Conservation (phyloP, 2,329 filamentous ascomycete genomes). For the Aureobasidium namibiae region DNA sequence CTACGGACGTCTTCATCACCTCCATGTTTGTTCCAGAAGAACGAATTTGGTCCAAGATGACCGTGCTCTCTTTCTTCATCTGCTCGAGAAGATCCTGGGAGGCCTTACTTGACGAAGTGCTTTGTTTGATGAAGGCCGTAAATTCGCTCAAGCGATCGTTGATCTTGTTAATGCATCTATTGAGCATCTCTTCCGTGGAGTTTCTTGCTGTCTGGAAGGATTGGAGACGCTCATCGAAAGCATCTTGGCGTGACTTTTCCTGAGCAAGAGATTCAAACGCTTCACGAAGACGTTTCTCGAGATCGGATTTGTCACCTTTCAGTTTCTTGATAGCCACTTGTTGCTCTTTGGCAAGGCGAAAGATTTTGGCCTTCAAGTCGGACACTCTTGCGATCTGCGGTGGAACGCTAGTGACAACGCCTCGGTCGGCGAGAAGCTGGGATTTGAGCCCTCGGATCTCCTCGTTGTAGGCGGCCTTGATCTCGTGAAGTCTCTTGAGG, state of each 20-base stretch:
- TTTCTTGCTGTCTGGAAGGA: neutral
- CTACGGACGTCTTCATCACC: neutral
- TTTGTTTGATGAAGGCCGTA: neutral
- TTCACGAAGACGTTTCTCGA: neutral
- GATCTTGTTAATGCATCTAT: neutral
- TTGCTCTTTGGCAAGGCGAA: neutral
- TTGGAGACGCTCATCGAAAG: neutral
- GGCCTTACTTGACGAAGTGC: neutral
- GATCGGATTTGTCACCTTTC: neutral
- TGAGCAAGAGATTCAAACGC: neutral
- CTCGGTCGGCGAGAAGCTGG: neutral
- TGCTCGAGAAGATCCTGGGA: neutral
- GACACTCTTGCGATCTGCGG: neutral
- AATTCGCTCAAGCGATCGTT: neutral
- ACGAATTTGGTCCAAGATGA: neutral
- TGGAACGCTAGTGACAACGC: neutral
- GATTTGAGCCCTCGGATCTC: neutral
- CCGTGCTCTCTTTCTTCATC: neutral
- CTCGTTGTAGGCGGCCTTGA: neutral
- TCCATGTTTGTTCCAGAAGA: neutral
- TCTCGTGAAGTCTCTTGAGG: neutral
- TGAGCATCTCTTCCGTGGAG: neutral
- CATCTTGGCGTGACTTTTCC: neutral
- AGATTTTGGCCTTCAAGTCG: neutral
- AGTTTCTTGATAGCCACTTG: neutral